Conservation (phyloP, 768 basidiomycete genomes). For the Trametes villosa region DNA sequence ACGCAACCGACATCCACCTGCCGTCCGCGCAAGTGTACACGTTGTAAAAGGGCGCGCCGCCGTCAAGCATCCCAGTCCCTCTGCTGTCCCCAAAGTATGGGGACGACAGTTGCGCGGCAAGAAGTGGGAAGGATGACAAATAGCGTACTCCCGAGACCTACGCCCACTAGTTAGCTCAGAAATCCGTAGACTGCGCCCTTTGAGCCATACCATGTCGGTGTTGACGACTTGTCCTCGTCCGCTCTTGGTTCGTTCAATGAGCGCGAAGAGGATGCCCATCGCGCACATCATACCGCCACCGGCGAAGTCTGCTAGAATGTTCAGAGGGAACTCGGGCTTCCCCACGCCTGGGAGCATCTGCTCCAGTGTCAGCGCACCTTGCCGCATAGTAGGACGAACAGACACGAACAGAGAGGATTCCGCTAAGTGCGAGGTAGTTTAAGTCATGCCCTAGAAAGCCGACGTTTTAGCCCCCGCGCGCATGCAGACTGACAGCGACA, state of each 20-base stretch:
- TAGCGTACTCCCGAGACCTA: slow-evolving; percentile 84
- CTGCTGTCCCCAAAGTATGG: slow-evolving; percentile 10
- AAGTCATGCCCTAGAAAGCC: slow-evolving; percentile 79
- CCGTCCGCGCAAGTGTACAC: slow-evolving; percentile 76
- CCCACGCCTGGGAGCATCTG: slow-evolving; percentile 73
- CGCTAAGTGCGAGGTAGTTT: slow-evolving; percentile 82
- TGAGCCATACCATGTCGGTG: slow-evolving; percentile 66
- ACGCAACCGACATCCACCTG: slow-evolving; percentile 76
- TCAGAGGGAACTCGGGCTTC: slow-evolving; percentile 74
- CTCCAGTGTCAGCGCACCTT: neutral
- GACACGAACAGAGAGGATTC: slow-evolving; percentile 62
- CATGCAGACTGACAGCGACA: no score
- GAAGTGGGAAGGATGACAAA: slow-evolving; percentile 70
- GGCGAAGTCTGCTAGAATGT: slow-evolving; percentile 82
- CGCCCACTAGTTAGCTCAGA: neutral
- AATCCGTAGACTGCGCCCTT: neutral
- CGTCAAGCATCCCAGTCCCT: slow-evolving; percentile 53
- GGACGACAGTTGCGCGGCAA: slow-evolving; percentile 1
- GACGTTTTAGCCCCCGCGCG: no score
- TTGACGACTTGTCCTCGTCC: slow-evolving; percentile 77
- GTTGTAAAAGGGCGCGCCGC: slow-evolving; percentile 79
- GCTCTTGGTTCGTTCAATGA: slow-evolving; percentile 66
- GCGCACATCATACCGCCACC: slow-evolving; percentile 79
- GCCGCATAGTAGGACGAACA: no score
- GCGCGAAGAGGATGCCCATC: slow-evolving; percentile 72